Conservation (phyloP, 495 filamentous ascomycete species). For the Penicillium bovifimosum region DNA sequence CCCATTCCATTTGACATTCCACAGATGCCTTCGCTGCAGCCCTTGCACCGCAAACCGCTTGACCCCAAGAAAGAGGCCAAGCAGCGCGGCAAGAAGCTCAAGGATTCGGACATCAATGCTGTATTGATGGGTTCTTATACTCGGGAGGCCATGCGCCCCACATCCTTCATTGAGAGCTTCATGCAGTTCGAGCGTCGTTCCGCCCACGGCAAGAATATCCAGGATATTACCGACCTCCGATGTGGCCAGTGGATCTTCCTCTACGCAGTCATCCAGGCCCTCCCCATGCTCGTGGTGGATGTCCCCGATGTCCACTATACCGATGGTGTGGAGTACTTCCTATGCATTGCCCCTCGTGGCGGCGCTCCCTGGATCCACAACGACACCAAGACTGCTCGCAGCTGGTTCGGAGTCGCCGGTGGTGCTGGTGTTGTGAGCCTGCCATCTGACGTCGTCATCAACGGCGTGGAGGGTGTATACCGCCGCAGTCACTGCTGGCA, state of each 20-base stretch:
- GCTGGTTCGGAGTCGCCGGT: slow-evolving; percentile 75
- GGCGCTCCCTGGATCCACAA: slow-evolving; percentile 82
- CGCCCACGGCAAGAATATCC: slow-evolving; percentile 61
- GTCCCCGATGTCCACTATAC: slow-evolving; percentile 70
- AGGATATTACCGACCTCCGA: slow-evolving; percentile 71
- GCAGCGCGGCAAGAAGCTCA: slow-evolving; percentile 61
- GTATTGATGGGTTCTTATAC: slow-evolving; percentile 75
- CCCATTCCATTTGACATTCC: slow-evolving; percentile 91
- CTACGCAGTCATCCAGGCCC: slow-evolving; percentile 82
- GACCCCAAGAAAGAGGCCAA: slow-evolving; percentile 66
- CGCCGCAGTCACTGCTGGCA: slow-evolving; percentile 89
- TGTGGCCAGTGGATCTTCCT: slow-evolving; percentile 92
- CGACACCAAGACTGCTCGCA: slow-evolving; percentile 55
- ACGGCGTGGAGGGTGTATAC: slow-evolving; percentile 86
- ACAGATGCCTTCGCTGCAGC: slow-evolving; percentile 62
- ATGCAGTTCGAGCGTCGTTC: slow-evolving; percentile 76
- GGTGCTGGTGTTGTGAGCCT: slow-evolving; percentile 67
- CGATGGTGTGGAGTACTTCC: slow-evolving; percentile 89
- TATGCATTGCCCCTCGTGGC: slow-evolving; percentile 83
- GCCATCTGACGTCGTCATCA: slow-evolving; percentile 77
- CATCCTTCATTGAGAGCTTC: slow-evolving; percentile 71
- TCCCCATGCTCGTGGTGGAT: slow-evolving; percentile 87
- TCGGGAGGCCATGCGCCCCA: slow-evolving; percentile 56
- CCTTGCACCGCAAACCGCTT: slow-evolving; percentile 53
- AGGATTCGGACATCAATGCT: slow-evolving; percentile 67